Conservation (phyloP, 2,329 filamentous ascomycete genomes). For the Hortaea sp. region DNA sequence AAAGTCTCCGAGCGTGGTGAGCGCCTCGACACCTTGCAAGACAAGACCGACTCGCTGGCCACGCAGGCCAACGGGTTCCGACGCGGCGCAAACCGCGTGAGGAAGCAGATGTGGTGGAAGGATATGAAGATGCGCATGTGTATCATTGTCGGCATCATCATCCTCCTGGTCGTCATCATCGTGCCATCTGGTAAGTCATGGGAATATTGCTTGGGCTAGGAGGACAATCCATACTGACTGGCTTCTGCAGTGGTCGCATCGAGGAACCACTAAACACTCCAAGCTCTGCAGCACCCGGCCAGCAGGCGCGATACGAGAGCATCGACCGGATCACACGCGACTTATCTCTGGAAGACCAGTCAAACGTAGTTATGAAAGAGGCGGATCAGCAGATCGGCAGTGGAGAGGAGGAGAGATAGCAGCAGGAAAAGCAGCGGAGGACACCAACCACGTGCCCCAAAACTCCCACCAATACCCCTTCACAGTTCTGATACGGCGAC, state of each 20-base stretch:
- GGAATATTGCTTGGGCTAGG: background rate
- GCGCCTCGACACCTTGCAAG: slow-evolving; percentile 75
- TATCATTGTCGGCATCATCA: slow-evolving; percentile 79
- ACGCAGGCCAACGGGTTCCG: slow-evolving; percentile 91
- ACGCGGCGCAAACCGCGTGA: slow-evolving; percentile 87
- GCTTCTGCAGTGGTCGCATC: slow-evolving; percentile 1
- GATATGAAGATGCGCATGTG: slow-evolving; percentile 99
- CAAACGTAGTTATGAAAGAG: too few species aligned
- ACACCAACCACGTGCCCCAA: too few species aligned
- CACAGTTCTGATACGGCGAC: too few species aligned
- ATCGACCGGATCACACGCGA: too few species aligned
- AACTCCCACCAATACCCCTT: too few species aligned
- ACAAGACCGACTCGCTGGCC: slow-evolving; percentile 89
- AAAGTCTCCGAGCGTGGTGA: slow-evolving; percentile 91
- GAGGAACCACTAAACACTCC: background rate
- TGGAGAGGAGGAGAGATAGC: too few species aligned
- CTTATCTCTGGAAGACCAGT: too few species aligned
- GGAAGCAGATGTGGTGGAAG: slow-evolving; percentile 99
- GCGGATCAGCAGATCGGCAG: too few species aligned
- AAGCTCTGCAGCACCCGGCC: background rate
- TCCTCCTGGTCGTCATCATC: slow-evolving; percentile 88
- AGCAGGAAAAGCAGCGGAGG: too few species aligned
- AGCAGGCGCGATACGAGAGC: too few species aligned
- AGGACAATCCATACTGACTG: background rate
- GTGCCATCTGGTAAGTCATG: slow-evolving; percentile 66